Evolutionary conservation across 352 stramenopile genomes (phyloP), one percentile per base, ranked within the genome.

Genomic region (Peronospora belbahrii): DNA sequence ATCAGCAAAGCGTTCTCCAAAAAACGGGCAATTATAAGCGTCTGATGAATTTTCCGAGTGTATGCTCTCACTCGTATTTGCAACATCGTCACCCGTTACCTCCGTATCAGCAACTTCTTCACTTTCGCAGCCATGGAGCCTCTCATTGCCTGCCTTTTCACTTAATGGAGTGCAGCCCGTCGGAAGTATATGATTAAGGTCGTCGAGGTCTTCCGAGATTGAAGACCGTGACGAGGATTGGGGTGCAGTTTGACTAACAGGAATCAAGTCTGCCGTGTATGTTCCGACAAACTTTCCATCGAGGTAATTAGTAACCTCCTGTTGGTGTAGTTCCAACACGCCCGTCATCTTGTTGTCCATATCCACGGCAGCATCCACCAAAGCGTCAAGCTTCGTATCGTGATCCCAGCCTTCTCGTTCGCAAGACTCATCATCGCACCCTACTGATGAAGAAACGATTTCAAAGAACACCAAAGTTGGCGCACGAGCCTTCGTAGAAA

Each of bases 1-100:
- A 18, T 89, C 82, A 13, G 73, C 79, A 78, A 95, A 97, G 13
- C 85, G 80, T 59, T 98, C 91, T 15, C 70, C 70, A 33, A 83
- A 77, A 54, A 65, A 73, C 7, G 51, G 59, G 23, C 66, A 85
- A 13, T 59, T 62, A 0, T 30, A 31, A 6, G 15, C 36, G 22
- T 52, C 48, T n/a, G 39, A 60, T 14, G 51, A 62, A 9, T 18
- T 45, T 2, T 15, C 15, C 0, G 53, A 67, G 5, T 47, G 30
- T 17, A 48, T 55, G n/a, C 42, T 67, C n/a, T 54, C 33, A 35
- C 22, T 56, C 2, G 47, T 63, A 11, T 59, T 30, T 0, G 38
- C 55, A 11, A 17, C 38, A 32, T 46, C 35, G 2, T 62, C 55
- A 20, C 31, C 54, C 8, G 22, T 23, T 15, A 36, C n/a, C 19